Evolutionary conservation across 2,329 filamentous ascomycete species (phyloP).

Genomic region (Colletotrichum limetticola): DNA sequence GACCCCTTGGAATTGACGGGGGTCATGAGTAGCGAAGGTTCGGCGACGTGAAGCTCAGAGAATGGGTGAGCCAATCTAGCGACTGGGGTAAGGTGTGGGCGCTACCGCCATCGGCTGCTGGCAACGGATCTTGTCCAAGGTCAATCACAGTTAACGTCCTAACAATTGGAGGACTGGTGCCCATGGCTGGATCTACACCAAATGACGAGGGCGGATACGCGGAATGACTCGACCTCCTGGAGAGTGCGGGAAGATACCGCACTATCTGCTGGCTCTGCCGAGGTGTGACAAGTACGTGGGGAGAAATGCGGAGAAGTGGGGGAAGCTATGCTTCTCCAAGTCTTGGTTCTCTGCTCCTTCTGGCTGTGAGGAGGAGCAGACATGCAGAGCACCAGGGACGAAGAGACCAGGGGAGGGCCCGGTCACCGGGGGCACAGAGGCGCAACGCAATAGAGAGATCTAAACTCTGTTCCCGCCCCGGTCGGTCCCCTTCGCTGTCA

Average conservation of each 20-base stretch:
- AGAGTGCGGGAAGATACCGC: slow-evolving; percentile 24
- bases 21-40: slow-evolving; percentile 26
- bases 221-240: slow-evolving; percentile 12
- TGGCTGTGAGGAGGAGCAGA: slow-evolving; percentile 12
- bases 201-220: neutral
- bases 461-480: slow-evolving; percentile 15
- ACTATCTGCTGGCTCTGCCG: slow-evolving; percentile 19
- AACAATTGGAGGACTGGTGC: neutral
- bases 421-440: slow-evolving; percentile 18
- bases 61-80: neutral
- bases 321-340: slow-evolving; percentile 29
- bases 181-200: neutral
- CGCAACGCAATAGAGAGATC: slow-evolving; percentile 22
- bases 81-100: slow-evolving; percentile 4
- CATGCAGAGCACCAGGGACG: neutral
- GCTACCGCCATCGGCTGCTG: slow-evolving; percentile 28
- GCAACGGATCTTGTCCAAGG: slow-evolving; percentile 11
- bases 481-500: slow-evolving; percentile 11
- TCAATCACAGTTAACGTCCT: neutral
- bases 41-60: neutral
- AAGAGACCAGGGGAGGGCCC: slow-evolving; percentile 5
- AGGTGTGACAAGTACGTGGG: slow-evolving; percentile 26
- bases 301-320: slow-evolving; percentile 34
- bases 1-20: slow-evolving; percentile 5
- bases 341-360: slow-evolving; percentile 13